Conservation (phyloP, 2,329 filamentous ascomycete genomes). For the Arthrobotrys musiformis region DNA sequence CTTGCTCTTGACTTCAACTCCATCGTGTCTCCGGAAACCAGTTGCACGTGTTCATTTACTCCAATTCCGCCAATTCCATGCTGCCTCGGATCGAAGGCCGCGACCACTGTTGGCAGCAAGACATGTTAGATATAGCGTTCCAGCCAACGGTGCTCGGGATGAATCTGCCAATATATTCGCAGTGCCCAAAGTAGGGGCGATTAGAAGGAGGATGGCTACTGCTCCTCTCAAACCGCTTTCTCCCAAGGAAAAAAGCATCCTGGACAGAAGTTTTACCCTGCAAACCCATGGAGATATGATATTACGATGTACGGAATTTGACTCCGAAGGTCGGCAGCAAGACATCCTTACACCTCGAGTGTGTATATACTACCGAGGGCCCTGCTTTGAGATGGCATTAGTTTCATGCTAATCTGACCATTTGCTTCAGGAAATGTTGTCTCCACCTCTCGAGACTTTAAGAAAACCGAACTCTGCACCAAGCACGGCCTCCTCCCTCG, state of each 20-base stretch:
- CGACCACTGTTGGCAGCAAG: not conserved
- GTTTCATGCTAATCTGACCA: not conserved
- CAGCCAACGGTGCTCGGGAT: not conserved
- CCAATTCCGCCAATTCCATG: not conserved
- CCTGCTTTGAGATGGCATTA: conserved; percentile 7
- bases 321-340: conserved; percentile 75
- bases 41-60: not conserved
- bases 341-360: conserved; percentile 21
- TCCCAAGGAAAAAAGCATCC: conserved; percentile 46
- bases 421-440: conserved; percentile 73
- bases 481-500: conserved; percentile 95
- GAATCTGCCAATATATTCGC: not conserved
- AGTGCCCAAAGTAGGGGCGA: not conserved
- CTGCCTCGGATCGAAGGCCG: not conserved
- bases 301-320: conserved; percentile 91
- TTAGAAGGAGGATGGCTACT: conserved; percentile 26
- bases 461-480: conserved; percentile 95
- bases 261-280: conserved; percentile 56
- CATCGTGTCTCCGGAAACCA: not conserved
- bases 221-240: conserved; percentile 44
- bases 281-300: conserved; percentile 59
- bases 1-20: not conserved
- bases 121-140: not conserved
- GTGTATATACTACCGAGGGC: conserved; percentile 17
- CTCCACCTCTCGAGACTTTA: conserved; percentile 92